These are phyloP conservation scores for Ustilago hordei DNA, from an alignment of 1,284 basidiomycete genomes.

Conservation along the genomic window DNA sequence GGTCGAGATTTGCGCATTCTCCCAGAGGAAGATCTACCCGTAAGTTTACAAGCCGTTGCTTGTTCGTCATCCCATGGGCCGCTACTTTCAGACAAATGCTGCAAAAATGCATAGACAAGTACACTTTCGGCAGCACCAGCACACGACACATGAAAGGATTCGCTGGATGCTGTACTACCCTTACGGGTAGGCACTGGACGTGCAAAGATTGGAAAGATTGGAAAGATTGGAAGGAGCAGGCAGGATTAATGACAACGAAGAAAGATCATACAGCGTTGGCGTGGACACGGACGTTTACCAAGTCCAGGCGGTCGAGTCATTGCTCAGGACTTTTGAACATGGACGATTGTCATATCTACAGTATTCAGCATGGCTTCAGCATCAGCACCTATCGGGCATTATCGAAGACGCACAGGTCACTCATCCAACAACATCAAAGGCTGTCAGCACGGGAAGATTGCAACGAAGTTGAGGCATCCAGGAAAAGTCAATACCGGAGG, in stretches of 20 bases:
- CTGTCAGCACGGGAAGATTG: neutral
- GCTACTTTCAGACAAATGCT: conserved; percentile 5
- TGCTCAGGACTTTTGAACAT: too few species aligned
- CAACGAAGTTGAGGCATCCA: neutral
- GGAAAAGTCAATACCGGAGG: too few species aligned
- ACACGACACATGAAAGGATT: neutral
- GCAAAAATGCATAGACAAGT: neutral
- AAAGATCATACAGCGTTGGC: neutral
- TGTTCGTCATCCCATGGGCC: conserved; percentile 17
- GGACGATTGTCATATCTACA: neutral
- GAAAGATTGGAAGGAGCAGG: neutral
- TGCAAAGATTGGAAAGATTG: neutral
- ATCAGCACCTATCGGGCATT: neutral
- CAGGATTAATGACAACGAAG: neutral
- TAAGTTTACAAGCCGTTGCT: conserved; percentile 45
- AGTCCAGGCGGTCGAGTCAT: too few species aligned
- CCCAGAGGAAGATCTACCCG: conserved; percentile 69
- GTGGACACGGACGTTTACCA: too few species aligned
- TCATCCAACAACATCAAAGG: neutral
- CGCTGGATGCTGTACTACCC: neutral
- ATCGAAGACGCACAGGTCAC: neutral
- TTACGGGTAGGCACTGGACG: neutral
- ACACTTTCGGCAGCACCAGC: conserved; percentile 6
- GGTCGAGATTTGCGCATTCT: conserved; percentile 70
- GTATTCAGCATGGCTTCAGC: neutral